Conservation (phyloP, 2,329 filamentous ascomycete species). For the Calonectria fujianensis region DNA sequence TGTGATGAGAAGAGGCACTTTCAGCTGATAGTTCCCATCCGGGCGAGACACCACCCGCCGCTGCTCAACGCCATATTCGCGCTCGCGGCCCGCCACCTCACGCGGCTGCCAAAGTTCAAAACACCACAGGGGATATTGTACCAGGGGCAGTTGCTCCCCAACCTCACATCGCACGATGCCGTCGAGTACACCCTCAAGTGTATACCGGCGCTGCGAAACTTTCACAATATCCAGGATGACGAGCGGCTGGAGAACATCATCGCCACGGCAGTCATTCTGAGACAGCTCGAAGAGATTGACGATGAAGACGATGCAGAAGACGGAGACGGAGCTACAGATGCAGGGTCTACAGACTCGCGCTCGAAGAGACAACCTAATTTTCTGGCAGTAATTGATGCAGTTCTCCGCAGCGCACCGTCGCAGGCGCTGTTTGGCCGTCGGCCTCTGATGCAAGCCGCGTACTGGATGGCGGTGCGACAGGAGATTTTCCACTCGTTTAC, state of each 20-base stretch:
- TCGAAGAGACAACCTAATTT: slow-evolving; percentile 60
- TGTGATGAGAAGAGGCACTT: slow-evolving; percentile 64
- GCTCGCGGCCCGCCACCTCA: slow-evolving; percentile 62
- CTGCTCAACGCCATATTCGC: slow-evolving; percentile 65
- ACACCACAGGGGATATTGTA: slow-evolving; percentile 61
- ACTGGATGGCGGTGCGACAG: slow-evolving; percentile 65
- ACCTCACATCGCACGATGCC: slow-evolving; percentile 61
- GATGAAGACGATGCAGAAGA: slow-evolving; percentile 58
- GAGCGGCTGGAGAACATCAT: slow-evolving; percentile 64
- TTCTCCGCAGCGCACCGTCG: slow-evolving; percentile 61
- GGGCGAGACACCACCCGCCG: slow-evolving; percentile 60
- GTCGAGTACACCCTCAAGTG: slow-evolving; percentile 64
- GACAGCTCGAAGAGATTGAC: slow-evolving; percentile 65
- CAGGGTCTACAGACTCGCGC: slow-evolving; percentile 12
- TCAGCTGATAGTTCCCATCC: slow-evolving; percentile 61
- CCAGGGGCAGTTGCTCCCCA: slow-evolving; percentile 61
- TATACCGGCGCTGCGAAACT: slow-evolving; percentile 62
- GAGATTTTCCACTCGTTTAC: slow-evolving; percentile 65
- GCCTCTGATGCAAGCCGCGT: slow-evolving; percentile 62
- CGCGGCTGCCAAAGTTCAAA: slow-evolving; percentile 62
- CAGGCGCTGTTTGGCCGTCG: slow-evolving; percentile 60
- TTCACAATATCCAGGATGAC: slow-evolving; percentile 61
- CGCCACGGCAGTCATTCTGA: slow-evolving; percentile 63
- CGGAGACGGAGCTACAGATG: neutral
- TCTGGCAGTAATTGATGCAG: slow-evolving; percentile 63